Base-by-base conservation (phyloP, 2,329 filamentous ascomycete species). In the Fusarium domesticum region DNA sequence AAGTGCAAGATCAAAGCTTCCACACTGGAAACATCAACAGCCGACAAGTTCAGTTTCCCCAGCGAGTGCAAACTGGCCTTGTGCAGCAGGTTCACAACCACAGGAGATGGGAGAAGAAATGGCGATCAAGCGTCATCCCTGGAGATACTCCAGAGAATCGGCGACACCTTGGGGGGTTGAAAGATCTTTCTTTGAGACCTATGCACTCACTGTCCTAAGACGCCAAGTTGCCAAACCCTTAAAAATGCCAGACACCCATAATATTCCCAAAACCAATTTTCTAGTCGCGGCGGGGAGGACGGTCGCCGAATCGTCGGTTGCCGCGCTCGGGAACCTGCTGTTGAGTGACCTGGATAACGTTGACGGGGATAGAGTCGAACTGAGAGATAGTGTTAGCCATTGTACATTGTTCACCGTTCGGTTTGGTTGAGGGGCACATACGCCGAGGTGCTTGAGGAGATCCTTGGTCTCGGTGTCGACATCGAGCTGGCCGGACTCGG, bases 401-500 rank as follows among this genome's bases (percentile, higher is more conserved):
- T 47, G 8, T 45, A 38, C 32, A 28, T 4, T 6, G 8, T 6
- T n/a, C 35, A 23, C n/a, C 8, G 10, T 7, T 8, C 30, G n/a
- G 15, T 5, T 16, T 3, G 32, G 18, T 37, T 3, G 19, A 12
- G 12, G 8, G 34, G 32, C 66, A 91, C 91, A 66, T 92, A 96
- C 91, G 75, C 93, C 93, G 66, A 98, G 83, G 81, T 86, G 89
- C 89, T 98, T 98, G 70, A 98, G 83, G 65, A 98, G 81, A 70
- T 97, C 93, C 86, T 96, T 97, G 73, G 93, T 98, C 80, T 98
- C 93, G 73, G 82, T 76, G 72, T 98, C 93, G 69, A 96, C 87
- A 65, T 97, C 92, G 66, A 98, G 83, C 75, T 91, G 85, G 68
- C 93, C 93, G 70, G 78, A 86, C 80, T 97, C 93, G 72, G 82